A percentile compares a stretch with the other conserved stretches of the same genome.
These are phyloP conservation scores for Copromyces sp. DNA, from an alignment of 495 filamentous ascomycete genomes.

Conservation along the genomic window DNA sequence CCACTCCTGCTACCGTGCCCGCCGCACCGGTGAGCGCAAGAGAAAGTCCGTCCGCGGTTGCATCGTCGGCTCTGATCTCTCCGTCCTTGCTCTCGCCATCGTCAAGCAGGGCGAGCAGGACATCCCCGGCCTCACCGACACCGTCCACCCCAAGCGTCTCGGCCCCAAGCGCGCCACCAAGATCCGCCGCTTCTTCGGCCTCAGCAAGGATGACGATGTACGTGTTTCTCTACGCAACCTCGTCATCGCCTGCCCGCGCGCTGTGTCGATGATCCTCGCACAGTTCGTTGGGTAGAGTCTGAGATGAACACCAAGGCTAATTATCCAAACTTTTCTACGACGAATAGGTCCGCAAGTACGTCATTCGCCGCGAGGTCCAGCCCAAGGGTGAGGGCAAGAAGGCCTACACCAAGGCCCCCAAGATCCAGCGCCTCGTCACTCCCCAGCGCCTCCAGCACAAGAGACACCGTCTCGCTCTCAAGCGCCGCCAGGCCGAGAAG, in stretches of 20 bases:
- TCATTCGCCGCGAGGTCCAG: constrained; percentile 94
- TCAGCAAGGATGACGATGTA: constrained; percentile 99
- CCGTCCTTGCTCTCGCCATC: constrained; percentile 83
- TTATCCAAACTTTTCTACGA: constrained; percentile 20
- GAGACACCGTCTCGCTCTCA: constrained; percentile 91
- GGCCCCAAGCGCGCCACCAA: constrained; percentile 99
- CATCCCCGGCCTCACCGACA: constrained; percentile 91
- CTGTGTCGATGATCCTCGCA: constrained; percentile 35
- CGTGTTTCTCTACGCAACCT: constrained; percentile 39
- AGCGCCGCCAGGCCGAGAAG: constrained; percentile 90
- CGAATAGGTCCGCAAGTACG: constrained; percentile 85
- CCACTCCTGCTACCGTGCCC: constrained; percentile 95
- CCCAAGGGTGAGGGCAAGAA: constrained; percentile 93
- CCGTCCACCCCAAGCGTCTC: constrained; percentile 93
- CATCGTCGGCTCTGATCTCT: constrained; percentile 90
- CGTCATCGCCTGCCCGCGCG: constrained; percentile 46
- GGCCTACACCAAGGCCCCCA: constrained; percentile 98
- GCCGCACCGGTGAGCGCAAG: constrained; percentile 96
- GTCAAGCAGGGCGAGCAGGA: constrained; percentile 95
- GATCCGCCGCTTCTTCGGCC: constrained; percentile 96
- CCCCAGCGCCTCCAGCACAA: constrained; percentile 99
- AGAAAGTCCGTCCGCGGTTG: constrained; percentile 95
- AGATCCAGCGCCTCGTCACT: constrained; percentile 98
- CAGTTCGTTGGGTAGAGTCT: constrained; percentile 44
- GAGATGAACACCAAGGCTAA: constrained; percentile 35